Percentiles rank a stretch among this genome's conserved stretches.
phyloP scores from a whole-genome alignment of 1,284 basidiomycete species.

The Naganishia sp. region DNA sequence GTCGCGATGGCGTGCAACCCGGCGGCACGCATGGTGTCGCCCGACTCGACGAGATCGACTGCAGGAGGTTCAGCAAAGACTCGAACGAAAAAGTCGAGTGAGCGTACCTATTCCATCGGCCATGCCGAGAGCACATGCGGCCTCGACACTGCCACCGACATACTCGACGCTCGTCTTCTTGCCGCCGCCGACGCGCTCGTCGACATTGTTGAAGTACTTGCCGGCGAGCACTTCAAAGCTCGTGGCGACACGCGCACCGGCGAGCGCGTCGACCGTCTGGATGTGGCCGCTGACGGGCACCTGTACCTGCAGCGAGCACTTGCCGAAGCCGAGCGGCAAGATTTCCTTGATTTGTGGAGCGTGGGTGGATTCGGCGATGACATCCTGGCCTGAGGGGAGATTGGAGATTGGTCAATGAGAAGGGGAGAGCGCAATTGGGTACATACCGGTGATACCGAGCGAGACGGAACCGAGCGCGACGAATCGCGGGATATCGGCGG shows the following conservation, averaged over 20 bases:
- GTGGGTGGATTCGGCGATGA: conserved; percentile 87
- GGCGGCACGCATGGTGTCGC: conserved; percentile 98
- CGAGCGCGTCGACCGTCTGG: conserved; percentile 73
- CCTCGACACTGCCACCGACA: conserved; percentile 96
- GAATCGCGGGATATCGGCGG: conserved; percentile 96
- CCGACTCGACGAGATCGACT: conserved; percentile 97
- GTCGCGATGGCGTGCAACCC: conserved; percentile 91
- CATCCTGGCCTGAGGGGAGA: conserved; percentile 78
- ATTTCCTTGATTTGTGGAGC: conserved; percentile 74
- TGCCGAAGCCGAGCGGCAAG: conserved; percentile 87
- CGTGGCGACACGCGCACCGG: conserved; percentile 90
- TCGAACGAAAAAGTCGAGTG: conserved; percentile 26
- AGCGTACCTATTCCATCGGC: conserved; percentile 85
- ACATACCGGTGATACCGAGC: conserved; percentile 51
- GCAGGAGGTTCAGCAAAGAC: conserved; percentile 21
- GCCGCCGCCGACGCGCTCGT: conserved; percentile 59
- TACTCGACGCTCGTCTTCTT: conserved; percentile 81
- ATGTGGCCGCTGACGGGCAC: conserved; percentile 77
- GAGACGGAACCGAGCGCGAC: conserved; percentile 93
- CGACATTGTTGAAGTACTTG: conserved; percentile 75
- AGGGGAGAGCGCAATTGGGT: not conserved
- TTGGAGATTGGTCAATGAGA: not conserved
- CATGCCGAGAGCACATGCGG: conserved; percentile 92
- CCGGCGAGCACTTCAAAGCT: conserved; percentile 86
- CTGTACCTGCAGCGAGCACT: conserved; percentile 92